These are phyloP conservation scores for Pseudoturritis turrita DNA, from an alignment of 345 rosid genomes.

Conservation along the genomic window DNA sequence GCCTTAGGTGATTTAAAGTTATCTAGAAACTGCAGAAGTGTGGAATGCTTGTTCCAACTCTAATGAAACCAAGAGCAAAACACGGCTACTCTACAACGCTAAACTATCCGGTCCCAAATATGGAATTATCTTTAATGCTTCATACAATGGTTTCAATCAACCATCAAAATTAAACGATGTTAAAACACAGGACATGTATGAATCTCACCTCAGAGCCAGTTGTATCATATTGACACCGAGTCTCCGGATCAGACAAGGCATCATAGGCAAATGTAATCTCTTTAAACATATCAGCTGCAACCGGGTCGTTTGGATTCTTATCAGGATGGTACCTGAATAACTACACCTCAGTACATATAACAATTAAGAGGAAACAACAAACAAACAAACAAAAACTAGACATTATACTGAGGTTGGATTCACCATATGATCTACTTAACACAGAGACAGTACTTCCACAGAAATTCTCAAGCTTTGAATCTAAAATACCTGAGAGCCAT, in stretches of 20 bases:
- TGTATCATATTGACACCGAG: conserved; percentile 68
- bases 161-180: background rate
- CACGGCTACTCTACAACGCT: background rate
- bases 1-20: background rate
- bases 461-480: background rate
- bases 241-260: conserved; percentile 85
- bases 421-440: no score
- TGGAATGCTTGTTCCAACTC: background rate
- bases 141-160: background rate
- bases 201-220: conserved; percentile 88
- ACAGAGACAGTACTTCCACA: background rate
- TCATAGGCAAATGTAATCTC: conserved; percentile 88
- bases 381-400: background rate
- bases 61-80: background rate
- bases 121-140: background rate
- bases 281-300: conserved; percentile 85
- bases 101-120: background rate
- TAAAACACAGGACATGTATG: background rate
- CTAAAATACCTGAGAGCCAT: conserved; percentile 81
- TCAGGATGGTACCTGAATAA: conserved; percentile 92
- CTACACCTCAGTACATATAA: background rate
- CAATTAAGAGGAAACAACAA: background rate
- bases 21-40: background rate
- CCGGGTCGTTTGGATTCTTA: conserved; percentile 87
- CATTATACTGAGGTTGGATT: background rate